Evolutionary conservation across 495 filamentous ascomycete genomes (phyloP).

Genomic region (Penicillium lividum): DNA sequence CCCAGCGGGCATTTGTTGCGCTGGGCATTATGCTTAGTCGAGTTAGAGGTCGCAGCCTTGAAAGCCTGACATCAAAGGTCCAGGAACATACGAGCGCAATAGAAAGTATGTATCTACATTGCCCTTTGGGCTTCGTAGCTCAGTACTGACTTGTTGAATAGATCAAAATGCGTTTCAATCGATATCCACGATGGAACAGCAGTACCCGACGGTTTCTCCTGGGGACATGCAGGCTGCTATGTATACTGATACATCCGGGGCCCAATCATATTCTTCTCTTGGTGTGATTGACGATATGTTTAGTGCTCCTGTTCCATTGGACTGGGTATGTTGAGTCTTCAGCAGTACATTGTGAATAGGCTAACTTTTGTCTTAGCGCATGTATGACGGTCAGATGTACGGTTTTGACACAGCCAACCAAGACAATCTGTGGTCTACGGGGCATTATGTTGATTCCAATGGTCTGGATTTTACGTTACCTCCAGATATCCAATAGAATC

Average conservation of each 20-base stretch:
- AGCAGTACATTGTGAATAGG: background rate
- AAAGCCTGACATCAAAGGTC: conserved; percentile 31
- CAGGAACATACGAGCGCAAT: background rate
- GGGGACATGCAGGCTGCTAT: conserved; percentile 5
- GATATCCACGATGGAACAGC: conserved; percentile 12
- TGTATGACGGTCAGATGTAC: conserved; percentile 26
- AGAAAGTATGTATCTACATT: conserved; percentile 24
- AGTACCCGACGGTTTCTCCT: conserved; percentile 5
- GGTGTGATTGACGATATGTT: conserved; percentile 58
- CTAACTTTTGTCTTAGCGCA: conserved; percentile 18
- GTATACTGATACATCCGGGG: conserved; percentile 2
- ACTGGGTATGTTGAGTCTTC: conserved; percentile 60
- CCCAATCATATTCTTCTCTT: conserved; percentile 37
- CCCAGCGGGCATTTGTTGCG: conserved; percentile 72
- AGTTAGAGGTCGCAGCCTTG: conserved; percentile 43
- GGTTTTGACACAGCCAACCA: conserved; percentile 17
- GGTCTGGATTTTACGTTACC: conserved; percentile 12
- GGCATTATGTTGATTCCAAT: background rate
- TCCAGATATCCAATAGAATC: background rate
- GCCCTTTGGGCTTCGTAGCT: background rate
- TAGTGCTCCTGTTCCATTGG: conserved; percentile 55
- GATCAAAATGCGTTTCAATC: background rate
- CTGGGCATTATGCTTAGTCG: conserved; percentile 76
- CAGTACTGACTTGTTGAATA: background rate
- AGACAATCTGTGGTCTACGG: conserved; percentile 20